These are phyloP conservation scores for Penicillium hesseltinei DNA, from an alignment of 2,329 filamentous ascomycete species.

Conservation along the genomic window DNA sequence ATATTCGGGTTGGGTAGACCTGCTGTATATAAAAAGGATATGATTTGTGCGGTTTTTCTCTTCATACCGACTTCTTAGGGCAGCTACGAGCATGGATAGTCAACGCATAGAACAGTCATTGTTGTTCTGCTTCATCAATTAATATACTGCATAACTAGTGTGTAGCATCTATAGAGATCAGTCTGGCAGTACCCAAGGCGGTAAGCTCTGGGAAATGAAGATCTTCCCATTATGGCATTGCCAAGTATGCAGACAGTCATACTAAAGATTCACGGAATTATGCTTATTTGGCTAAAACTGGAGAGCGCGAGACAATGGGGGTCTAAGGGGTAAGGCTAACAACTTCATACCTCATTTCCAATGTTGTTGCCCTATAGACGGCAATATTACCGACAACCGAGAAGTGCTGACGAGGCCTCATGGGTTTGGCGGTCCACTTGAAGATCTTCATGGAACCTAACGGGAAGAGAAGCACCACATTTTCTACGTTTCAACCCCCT, in stretches of 20 bases:
- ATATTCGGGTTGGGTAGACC: not conserved
- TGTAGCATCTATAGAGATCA: not conserved
- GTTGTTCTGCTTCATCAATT: not conserved
- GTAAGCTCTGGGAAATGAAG: not conserved
- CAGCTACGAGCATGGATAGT: not conserved
- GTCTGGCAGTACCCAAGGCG: not conserved
- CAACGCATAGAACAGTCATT: not conserved
- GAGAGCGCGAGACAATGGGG: not conserved
- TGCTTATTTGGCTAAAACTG: not conserved
- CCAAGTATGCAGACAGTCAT: not conserved
- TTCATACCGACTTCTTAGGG: not conserved
- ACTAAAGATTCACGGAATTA: not conserved
- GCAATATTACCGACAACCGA: not conserved
- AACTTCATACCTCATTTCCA: not conserved
- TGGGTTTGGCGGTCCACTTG: not conserved
- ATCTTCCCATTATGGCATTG: not conserved
- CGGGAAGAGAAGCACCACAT: not conserved
- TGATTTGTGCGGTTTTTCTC: not conserved
- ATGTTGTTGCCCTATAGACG: not conserved
- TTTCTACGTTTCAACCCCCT: conserved; percentile 5
- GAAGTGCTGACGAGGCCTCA: conserved; percentile 4
- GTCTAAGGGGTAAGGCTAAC: not conserved
- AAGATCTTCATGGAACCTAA: not conserved
- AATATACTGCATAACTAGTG: not conserved
- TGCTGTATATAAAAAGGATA: not conserved